These are phyloP conservation scores for Suillus bovinus DNA, from an alignment of 768 basidiomycete species.

Conservation along the genomic window DNA sequence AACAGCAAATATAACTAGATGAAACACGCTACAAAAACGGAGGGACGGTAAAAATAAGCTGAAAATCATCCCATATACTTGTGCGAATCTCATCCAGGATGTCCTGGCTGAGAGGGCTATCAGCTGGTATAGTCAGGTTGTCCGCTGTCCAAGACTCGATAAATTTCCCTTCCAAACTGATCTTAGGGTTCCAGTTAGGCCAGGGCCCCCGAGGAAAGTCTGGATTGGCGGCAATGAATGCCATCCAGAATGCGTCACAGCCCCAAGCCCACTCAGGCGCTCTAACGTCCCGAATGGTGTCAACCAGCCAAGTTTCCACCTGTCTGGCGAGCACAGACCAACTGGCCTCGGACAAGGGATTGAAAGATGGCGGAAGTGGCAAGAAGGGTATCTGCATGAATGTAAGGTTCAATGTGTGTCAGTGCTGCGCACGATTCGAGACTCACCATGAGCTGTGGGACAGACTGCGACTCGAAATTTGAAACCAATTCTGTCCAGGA, in stretches of 20 bases:
- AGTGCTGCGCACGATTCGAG: not conserved
- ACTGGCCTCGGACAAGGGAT: not conserved
- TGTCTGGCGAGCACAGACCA: not conserved
- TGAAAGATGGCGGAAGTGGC: not conserved
- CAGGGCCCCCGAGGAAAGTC: not conserved
- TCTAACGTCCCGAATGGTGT: constrained; percentile 76
- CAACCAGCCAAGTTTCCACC: not conserved
- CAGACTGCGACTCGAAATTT: not conserved
- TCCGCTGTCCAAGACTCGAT: not conserved
- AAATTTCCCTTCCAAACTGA: constrained; percentile 1
- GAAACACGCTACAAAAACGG: not conserved
- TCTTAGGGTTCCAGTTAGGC: not conserved
- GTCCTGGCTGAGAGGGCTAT: not conserved
- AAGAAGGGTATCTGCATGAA: constrained; percentile 2
- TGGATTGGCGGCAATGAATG: constrained; percentile 1
- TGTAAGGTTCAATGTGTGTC: not conserved
- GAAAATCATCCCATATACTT: not conserved
- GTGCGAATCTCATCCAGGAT: not conserved
- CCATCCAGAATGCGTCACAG: constrained; percentile 7
- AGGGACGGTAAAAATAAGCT: not conserved
- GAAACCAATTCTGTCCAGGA: not conserved
- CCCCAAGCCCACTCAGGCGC: constrained; percentile 8
- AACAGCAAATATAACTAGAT: not conserved
- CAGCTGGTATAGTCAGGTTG: not conserved
- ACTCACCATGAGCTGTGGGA: not conserved